Percentiles rank a stretch among this genome's conserved stretches.
Conservation (phyloP, 768 basidiomycete species). For the Mrakia gelida region DNA sequence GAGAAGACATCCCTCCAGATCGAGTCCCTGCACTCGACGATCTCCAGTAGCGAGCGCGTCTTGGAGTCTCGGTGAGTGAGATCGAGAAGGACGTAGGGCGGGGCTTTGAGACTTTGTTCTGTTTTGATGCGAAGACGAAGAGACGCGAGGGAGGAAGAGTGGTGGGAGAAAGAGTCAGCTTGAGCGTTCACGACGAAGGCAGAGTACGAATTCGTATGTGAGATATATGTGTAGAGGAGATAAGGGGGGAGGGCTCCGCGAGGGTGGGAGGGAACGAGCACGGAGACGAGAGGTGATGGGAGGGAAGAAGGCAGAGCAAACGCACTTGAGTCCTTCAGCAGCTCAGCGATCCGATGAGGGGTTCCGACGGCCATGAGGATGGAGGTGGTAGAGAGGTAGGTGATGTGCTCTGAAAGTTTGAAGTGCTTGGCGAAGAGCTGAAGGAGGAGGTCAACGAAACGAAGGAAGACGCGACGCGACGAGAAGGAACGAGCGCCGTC, state of each 20-base stretch:
- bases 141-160: background rate
- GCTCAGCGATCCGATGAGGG: constrained; percentile 31
- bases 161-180: background rate
- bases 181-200: too few relatives aligned
- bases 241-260: too few relatives aligned
- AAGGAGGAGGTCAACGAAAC: background rate
- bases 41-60: constrained; percentile 25
- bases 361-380: constrained; percentile 33
- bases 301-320: background rate
- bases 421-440: constrained; percentile 34
- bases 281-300: background rate
- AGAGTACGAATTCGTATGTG: too few relatives aligned
- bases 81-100: constrained; percentile 28
- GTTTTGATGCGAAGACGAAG: background rate
- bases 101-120: constrained; percentile 22
- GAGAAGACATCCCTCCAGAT: constrained; percentile 23
- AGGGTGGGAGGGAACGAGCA: background rate
- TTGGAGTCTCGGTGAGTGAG: constrained; percentile 26
- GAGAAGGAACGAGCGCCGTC: too few relatives aligned
- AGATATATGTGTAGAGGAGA: background rate
- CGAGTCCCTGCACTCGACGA: constrained; percentile 20
- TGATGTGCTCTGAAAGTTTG: constrained; percentile 29
- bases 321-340: constrained; percentile 25
- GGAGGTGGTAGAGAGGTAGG: constrained; percentile 24
- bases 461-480: background rate